Conservation (phyloP, 75 land plant species). For the Selaginella tamariscina region DNA sequence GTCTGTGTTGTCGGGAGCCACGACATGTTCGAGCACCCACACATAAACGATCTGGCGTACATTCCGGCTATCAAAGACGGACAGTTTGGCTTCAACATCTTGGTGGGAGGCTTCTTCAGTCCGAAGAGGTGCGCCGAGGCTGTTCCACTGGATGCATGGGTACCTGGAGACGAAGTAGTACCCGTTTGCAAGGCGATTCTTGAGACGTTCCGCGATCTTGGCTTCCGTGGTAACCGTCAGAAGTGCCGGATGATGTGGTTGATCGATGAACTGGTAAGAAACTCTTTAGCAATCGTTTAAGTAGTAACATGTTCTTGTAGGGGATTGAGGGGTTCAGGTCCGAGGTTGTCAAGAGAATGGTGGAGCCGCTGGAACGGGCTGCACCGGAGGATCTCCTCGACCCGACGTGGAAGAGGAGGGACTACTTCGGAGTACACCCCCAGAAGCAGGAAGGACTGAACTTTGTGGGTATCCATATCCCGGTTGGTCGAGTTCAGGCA, state of each 20-base stretch:
- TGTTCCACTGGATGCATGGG: conserved; percentile 91
- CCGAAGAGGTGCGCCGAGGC: conserved; percentile 91
- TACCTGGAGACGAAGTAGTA: conserved; percentile 58
- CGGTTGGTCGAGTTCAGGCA: conserved; percentile 90
- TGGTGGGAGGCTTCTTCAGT: conserved; percentile 96
- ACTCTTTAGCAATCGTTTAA: background rate
- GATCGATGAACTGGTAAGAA: conserved; percentile 86
- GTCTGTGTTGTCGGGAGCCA: conserved; percentile 89
- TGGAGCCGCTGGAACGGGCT: conserved; percentile 40
- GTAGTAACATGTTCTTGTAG: conserved; percentile 32
- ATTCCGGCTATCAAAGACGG: conserved; percentile 84
- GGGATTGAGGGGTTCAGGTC: conserved; percentile 79
- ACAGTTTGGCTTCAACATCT: conserved; percentile 72
- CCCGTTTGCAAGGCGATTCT: conserved; percentile 60
- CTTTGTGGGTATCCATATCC: conserved; percentile 77
- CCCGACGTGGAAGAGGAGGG: conserved; percentile 65
- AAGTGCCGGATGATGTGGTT: conserved; percentile 98
- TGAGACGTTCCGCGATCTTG: conserved; percentile 81
- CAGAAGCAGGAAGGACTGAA: conserved; percentile 83
- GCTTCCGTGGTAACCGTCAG: conserved; percentile 81
- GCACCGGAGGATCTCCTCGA: conserved; percentile 56
- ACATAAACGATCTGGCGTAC: conserved; percentile 97
- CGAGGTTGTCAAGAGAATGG: conserved; percentile 83
- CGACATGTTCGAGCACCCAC: conserved; percentile 93
- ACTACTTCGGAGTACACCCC: conserved; percentile 74